A percentile compares a stretch with the other conserved stretches of the same genome.
Evolutionary conservation across 306 rosid genomes (phyloP).

Genomic region (Acacia crassicarpa): DNA sequence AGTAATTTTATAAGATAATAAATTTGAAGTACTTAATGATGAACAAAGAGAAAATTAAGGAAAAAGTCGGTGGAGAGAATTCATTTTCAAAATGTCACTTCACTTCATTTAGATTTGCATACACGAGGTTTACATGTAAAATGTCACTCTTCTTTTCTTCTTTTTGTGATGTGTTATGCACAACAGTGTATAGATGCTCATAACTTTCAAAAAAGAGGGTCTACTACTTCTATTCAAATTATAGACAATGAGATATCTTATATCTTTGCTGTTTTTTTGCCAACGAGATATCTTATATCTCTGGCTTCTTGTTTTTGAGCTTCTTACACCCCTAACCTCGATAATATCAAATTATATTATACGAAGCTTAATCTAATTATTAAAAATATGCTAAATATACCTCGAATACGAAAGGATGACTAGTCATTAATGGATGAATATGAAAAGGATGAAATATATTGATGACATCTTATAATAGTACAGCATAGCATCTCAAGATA

Average conservation of each 20-base stretch:
- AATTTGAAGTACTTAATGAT: too few relatives aligned
- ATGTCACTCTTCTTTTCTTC: background rate
- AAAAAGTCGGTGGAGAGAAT: too few relatives aligned
- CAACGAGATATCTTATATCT: background rate
- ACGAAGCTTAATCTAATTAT: too few relatives aligned
- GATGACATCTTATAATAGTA: background rate
- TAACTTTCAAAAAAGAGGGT: background rate
- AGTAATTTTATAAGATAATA: too few relatives aligned
- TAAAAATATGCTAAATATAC: background rate
- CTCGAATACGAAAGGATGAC: background rate
- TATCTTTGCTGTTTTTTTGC: too few relatives aligned
- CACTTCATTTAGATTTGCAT: too few relatives aligned
- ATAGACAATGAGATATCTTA: background rate
- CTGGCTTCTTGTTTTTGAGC: background rate
- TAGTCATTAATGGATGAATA: background rate
- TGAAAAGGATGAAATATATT: background rate
- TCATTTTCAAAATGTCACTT: too few relatives aligned
- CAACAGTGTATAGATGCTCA: background rate
- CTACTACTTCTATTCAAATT: background rate
- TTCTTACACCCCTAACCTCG: background rate
- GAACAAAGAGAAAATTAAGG: too few relatives aligned
- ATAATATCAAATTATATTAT: too few relatives aligned
- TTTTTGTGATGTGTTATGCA: background rate
- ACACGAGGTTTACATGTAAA: too few relatives aligned
- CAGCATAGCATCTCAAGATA: too few relatives aligned